A percentile compares a stretch with the other conserved stretches of the same genome.
Evolutionary conservation across 176 grass and related monocot species (phyloP).

Genomic region (Carex parvula): DNA sequence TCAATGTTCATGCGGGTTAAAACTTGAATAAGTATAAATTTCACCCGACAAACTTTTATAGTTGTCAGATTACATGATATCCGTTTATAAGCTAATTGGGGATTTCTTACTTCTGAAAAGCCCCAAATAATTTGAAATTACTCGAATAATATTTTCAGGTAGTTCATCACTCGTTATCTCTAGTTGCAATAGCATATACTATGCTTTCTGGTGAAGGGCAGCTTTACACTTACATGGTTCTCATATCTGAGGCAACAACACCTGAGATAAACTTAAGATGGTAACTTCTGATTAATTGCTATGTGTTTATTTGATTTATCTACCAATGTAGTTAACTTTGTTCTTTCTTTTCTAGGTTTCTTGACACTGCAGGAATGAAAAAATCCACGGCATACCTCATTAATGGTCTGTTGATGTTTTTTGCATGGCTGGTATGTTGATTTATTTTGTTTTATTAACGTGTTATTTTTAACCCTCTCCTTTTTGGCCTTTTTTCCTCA

Average conservation of each 20-base stretch:
- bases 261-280: constrained; percentile 96
- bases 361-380: constrained; percentile 93
- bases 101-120: not conserved
- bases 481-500: not conserved
- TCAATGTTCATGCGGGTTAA: not conserved
- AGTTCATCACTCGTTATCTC: constrained; percentile 75
- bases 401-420: constrained; percentile 78
- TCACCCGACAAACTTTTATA: not conserved
- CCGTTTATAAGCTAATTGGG: constrained; percentile 14
- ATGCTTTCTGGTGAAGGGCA: constrained; percentile 84
- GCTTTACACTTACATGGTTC: constrained; percentile 97
- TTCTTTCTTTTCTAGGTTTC: constrained; percentile 67
- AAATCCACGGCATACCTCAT: constrained; percentile 86
- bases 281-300: constrained; percentile 48
- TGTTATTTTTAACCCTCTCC: constrained; percentile 6
- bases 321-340: constrained; percentile 22
- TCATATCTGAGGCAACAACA: constrained; percentile 94
- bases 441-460: constrained; percentile 16
- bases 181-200: constrained; percentile 68
- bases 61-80: not conserved
- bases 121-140: not conserved
- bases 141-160: constrained; percentile 44
- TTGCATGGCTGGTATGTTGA: constrained; percentile 83
- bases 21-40: not conserved
- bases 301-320: constrained; percentile 14